Evolutionary conservation across 176 grass and related monocot genomes (phyloP), one percentile per base, ranked within the genome.

Genomic region (Ampelocalamus luodianensis): DNA sequence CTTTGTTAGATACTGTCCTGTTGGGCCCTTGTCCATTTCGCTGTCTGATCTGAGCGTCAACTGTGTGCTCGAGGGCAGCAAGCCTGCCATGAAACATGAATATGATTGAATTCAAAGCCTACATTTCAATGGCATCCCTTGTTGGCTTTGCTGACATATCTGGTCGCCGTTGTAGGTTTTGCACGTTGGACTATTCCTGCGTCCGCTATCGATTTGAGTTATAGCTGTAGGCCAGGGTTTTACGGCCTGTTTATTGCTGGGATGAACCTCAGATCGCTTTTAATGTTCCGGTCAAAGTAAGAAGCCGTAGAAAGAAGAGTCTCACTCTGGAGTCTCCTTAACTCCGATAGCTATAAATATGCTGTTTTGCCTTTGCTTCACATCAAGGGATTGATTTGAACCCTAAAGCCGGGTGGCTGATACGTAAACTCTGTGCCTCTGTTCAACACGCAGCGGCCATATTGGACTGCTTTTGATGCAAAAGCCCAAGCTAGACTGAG

Each of bases 251-350:
- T 76, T 16, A 15, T 68, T 68, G 9, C 48, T 12, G 32, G 27
- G 29, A 48, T 61, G 80, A 26, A 39, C 39, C 3, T 38, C 26
- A 18, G 10, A 29, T 5, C 6, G 23, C 74, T 74, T 72, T 11
- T 24, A 18, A 16, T 13, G 56, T 39, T n/a, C 13, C 58, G 20
- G n/a, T 77, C 55, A 78, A 73, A 67, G 26, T 37, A 4, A 59
- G 26, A 45, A 55, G 13, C 37, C 72, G 44, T 86, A 14, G 58
- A 86, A 86, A 86, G 78, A 49, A 48, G 72, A n/a, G 79, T 72
- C 8, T 24, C 10, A 9, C 13, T 27, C 24, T 49, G 1, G 55
- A 22, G 88, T 56, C 7, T 29, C 60, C 29, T 12, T 12, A 63
- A 63, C 1, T 79, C 62, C 32, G 43, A 14, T 65, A 66, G 42